Evolutionary conservation across 768 basidiomycete species (phyloP).

Genomic region (Boletus sp.): DNA sequence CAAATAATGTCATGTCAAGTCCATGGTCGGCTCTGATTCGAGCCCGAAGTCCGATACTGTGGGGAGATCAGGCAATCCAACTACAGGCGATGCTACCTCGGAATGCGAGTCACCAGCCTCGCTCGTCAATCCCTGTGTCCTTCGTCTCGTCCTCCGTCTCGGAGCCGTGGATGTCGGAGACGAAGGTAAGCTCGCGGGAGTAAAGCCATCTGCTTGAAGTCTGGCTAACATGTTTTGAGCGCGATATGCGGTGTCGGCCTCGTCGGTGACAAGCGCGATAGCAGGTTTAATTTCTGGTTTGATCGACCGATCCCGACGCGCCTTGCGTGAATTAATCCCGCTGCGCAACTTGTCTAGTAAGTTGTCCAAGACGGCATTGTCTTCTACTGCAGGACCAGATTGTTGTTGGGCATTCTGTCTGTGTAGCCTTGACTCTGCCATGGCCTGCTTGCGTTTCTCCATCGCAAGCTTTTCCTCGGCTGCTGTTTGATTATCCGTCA

Average conservation of each 20-base stretch:
- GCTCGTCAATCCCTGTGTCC: conserved; percentile 38
- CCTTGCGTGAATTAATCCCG: conserved; percentile 61
- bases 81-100: conserved; percentile 24
- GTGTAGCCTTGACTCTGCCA: conserved; percentile 59
- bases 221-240: conserved; percentile 77
- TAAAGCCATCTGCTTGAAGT: conserved; percentile 70
- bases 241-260: conserved; percentile 46
- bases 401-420: conserved; percentile 50
- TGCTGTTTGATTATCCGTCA: conserved; percentile 69
- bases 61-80: conserved; percentile 26
- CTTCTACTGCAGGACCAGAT: conserved; percentile 50
- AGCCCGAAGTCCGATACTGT: conserved; percentile 28
- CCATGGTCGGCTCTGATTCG: conserved; percentile 26
- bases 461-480: conserved; percentile 67
- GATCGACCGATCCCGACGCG: conserved; percentile 45
- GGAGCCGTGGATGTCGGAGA: conserved; percentile 44
- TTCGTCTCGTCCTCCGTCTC: conserved; percentile 29
- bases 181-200: conserved; percentile 39
- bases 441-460: conserved; percentile 67
- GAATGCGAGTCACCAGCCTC: conserved; percentile 32
- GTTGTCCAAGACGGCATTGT: conserved; percentile 60
- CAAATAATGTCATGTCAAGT: conserved; percentile 27
- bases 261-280: conserved; percentile 17
- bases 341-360: conserved; percentile 69
- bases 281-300: conserved; percentile 35